These are phyloP conservation scores for Ceratocystis smalleyi DNA, from an alignment of 2,329 filamentous ascomycete species.

Conservation along the genomic window DNA sequence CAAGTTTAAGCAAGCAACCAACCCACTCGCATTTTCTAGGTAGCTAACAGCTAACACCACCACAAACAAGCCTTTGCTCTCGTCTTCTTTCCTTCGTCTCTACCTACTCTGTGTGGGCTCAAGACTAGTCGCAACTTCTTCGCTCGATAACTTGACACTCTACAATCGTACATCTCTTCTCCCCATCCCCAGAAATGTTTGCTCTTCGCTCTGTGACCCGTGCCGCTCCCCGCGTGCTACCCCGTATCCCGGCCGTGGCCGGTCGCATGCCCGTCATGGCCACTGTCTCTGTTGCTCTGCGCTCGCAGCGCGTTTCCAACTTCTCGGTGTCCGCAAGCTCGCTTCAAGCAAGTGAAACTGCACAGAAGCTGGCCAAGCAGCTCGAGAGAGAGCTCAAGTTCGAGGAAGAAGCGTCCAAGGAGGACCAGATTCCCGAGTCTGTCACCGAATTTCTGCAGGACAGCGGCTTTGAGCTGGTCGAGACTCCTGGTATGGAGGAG, in stretches of 20 bases:
- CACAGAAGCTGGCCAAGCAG: conserved; percentile 37
- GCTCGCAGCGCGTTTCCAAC: conserved; percentile 25
- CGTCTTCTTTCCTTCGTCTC: neutral
- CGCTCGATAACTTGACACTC: neutral
- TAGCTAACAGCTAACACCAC: too few species aligned
- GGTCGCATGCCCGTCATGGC: conserved; percentile 7
- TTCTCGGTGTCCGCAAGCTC: conserved; percentile 28
- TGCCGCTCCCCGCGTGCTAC: conserved; percentile 47
- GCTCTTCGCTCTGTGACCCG: conserved; percentile 46
- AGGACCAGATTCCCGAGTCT: conserved; percentile 55
- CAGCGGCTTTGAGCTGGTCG: conserved; percentile 67
- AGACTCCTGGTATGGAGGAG: conserved; percentile 72
- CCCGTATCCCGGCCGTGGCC: conserved; percentile 13
- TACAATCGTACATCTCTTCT: neutral
- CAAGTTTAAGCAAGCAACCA: too few species aligned
- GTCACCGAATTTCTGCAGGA: conserved; percentile 82
- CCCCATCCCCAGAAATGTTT: conserved; percentile 40
- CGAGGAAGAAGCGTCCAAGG: conserved; percentile 65
- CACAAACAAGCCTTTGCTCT: too few species aligned
- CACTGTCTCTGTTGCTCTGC: conserved; percentile 23
- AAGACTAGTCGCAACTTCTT: neutral
- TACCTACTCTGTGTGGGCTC: too few species aligned
- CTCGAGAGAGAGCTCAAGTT: conserved; percentile 69
- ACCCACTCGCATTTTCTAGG: too few species aligned
- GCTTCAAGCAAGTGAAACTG: conserved; percentile 63